Percentiles rank a stretch among this genome's conserved stretches.
Evolutionary conservation across 2,329 filamentous ascomycete genomes (phyloP).

Genomic region (Thielaviopsis populi): DNA sequence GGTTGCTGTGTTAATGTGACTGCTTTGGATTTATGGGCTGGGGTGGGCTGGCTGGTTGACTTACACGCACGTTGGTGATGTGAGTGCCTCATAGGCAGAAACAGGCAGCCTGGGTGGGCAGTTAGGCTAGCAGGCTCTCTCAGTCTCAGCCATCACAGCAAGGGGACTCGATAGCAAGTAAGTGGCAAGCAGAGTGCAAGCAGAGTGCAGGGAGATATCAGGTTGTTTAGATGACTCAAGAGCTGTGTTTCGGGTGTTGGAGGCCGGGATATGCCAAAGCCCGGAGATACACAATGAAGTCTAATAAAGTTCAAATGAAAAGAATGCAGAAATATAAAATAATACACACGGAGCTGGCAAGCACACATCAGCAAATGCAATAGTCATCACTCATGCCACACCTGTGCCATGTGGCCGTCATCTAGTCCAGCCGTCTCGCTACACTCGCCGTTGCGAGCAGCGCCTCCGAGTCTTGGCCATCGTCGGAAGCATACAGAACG

Average conservation of each 20-base stretch:
- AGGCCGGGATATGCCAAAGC: no score
- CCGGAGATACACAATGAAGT: neutral
- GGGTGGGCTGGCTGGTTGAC: neutral
- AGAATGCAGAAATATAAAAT: neutral
- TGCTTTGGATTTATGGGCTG: neutral
- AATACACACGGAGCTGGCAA: neutral
- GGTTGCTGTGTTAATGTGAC: neutral
- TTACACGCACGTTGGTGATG: neutral
- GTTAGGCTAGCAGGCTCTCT: neutral
- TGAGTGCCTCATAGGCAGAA: neutral
- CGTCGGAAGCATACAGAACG: constrained; percentile 43
- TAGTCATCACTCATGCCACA: no score
- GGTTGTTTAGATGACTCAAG: no score
- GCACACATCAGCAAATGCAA: no score
- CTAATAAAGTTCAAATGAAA: neutral
- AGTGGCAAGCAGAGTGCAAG: neutral
- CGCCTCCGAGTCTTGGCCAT: constrained; percentile 20
- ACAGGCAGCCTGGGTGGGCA: neutral
- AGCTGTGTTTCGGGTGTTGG: no score
- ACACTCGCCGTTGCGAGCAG: constrained; percentile 23
- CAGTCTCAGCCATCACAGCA: neutral
- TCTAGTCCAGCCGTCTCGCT: constrained; percentile 18
- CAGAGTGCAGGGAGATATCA: neutral
- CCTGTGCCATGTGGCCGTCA: neutral
- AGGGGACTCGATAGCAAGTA: neutral